These are phyloP conservation scores for Gonapodya sp. DNA, from an alignment of 192 early-diverging fungal species.

Conservation along the genomic window DNA sequence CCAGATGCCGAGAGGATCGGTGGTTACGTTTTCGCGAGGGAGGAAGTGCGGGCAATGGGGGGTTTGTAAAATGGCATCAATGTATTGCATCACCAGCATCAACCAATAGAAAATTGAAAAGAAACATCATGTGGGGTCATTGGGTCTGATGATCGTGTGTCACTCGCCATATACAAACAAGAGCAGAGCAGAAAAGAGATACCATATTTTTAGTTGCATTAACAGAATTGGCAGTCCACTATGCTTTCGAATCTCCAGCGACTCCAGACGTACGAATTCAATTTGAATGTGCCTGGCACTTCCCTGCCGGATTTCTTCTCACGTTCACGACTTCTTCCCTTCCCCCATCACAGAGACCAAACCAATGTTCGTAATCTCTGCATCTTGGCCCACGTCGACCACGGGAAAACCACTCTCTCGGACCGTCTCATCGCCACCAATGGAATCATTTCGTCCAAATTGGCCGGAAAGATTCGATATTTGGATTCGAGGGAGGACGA, in stretches of 20 bases:
- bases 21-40: neutral
- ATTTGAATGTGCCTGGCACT: neutral
- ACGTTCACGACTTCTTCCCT: neutral
- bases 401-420: constrained; percentile 95
- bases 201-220: neutral
- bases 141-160: neutral
- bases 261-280: neutral
- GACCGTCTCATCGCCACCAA: constrained; percentile 94
- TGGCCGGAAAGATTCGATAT: constrained; percentile 92
- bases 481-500: constrained; percentile 95
- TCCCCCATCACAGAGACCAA: neutral
- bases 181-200: neutral
- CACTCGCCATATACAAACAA: neutral
- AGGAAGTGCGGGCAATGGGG: neutral
- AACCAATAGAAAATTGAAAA: neutral
- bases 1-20: neutral
- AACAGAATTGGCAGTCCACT: neutral
- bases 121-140: neutral
- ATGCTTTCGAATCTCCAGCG: neutral
- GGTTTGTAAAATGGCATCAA: neutral
- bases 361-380: constrained; percentile 85
- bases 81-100: neutral
- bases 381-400: constrained; percentile 97
- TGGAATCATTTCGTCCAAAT: constrained; percentile 91
- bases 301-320: neutral